Evolutionary conservation across 2,329 filamentous ascomycete genomes (phyloP).

Genomic region (Cladosporium halotolerans): DNA sequence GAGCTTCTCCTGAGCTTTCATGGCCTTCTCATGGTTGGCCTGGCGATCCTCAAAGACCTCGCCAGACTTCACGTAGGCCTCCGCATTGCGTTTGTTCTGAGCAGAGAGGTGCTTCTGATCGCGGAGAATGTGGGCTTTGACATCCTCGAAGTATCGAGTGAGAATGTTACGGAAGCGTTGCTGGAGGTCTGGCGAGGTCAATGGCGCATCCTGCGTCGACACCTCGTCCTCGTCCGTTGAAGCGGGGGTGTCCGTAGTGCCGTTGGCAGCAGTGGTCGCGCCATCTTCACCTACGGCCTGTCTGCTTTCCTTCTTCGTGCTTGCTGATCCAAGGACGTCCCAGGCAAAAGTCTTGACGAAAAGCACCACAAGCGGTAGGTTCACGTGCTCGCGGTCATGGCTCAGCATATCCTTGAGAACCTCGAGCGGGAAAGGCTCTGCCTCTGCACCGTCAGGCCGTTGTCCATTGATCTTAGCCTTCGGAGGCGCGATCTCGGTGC

Average conservation of each 20-base stretch:
- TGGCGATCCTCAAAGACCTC: conserved; percentile 98
- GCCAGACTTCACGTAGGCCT: conserved; percentile 96
- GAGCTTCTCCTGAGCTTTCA: conserved; percentile 87
- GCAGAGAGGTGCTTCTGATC: conserved; percentile 83
- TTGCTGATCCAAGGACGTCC: conserved; percentile 82
- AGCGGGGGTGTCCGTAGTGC: conserved; percentile 46
- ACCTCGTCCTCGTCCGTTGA: conserved; percentile 47
- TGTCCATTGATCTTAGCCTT: conserved; percentile 57
- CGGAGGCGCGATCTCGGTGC: conserved; percentile 45
- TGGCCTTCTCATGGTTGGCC: conserved; percentile 87
- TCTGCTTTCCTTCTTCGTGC: conserved; percentile 66
- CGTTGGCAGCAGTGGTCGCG: conserved; percentile 49
- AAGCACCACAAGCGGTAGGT: conserved; percentile 82
- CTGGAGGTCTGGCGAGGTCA: conserved; percentile 70
- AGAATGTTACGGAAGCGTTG: conserved; percentile 82
- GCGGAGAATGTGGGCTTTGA: conserved; percentile 79
- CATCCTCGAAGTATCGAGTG: conserved; percentile 83
- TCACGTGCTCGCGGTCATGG: conserved; percentile 86
- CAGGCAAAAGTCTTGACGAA: conserved; percentile 96
- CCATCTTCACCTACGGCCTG: conserved; percentile 81
- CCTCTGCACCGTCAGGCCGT: conserved; percentile 56
- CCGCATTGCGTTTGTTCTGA: conserved; percentile 89
- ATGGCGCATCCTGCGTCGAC: conserved; percentile 55
- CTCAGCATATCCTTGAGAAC: conserved; percentile 95
- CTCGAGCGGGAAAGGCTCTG: conserved; percentile 91